Base-by-base conservation (phyloP, 768 basidiomycete genomes). In the Gloeopeniophorella convolvens region DNA sequence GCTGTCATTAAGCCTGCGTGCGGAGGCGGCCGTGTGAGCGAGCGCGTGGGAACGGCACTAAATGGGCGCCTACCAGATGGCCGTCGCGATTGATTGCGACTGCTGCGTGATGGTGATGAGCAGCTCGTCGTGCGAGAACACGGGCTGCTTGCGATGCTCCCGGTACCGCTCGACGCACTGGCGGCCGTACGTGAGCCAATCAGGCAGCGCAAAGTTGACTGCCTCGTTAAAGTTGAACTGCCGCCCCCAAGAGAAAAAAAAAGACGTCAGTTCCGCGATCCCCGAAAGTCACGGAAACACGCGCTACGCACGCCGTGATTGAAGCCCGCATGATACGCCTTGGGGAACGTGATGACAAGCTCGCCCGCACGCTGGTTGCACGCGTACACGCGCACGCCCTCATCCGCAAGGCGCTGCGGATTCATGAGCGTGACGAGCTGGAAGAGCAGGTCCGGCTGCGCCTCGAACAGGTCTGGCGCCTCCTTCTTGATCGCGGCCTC, bases 141-240 rank as follows among this genome's bases (percentile, higher is more conserved):
- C 96, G 4, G 96, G 96, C 33, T 89, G 74, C 65, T 98, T 98
- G 66, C 81, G 71, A 66, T 96, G 86, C 56, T 89, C 83, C 60
- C 89, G 82, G 66, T 99, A 98, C 35, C 89, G 79, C 62, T 83
- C 76, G 11, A 94, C 91, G 62, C 92, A 96, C 49, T 88, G 88
- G 33, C 87, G 78, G 30, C 89, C 96, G 56, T 79, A 81, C 7
- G 85, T 73, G 39, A 98, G 71, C 96, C 96, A 99, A 64, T 97
- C 92, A 21, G 93, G 90, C 23, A 96, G 72, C 10, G 96, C 95
- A 62, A 98, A 98, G 66, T 99, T 98, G 62, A 98, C 95, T 3
- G 95, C 96, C 71, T 98, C 96, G 65, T 97, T 97, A 73, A 97
- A 94, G 70, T 99, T 99, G 61, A 98, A 71, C 93, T 96, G 50